These are phyloP conservation scores for Bolboschoenus planiculmis DNA, from an alignment of 176 grass and related monocot species.

Conservation along the genomic window DNA sequence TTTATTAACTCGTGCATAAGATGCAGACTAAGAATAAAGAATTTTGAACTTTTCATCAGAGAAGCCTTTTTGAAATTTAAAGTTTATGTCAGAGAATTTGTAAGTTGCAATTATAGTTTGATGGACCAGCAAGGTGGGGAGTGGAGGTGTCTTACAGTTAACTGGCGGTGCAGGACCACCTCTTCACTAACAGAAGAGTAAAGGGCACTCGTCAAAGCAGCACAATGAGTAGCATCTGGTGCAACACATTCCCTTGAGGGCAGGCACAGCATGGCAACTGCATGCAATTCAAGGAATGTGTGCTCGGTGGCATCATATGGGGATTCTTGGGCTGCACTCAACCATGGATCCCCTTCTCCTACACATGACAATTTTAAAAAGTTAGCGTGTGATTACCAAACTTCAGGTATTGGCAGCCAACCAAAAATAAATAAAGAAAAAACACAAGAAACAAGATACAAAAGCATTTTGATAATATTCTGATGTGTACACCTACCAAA, in stretches of 20 bases:
- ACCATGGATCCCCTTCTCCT: conserved; percentile 80
- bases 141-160: conserved; percentile 40
- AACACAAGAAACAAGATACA: not conserved
- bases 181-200: conserved; percentile 78
- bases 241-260: conserved; percentile 78
- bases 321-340: conserved; percentile 52
- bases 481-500: not conserved
- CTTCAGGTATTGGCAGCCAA: not conserved
- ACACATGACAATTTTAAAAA: not conserved
- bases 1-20: not conserved
- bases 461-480: not conserved
- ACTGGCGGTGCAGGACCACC: conserved; percentile 58
- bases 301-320: conserved; percentile 43
- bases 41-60: not conserved
- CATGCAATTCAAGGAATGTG: conserved; percentile 76
- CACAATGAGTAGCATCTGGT: conserved; percentile 88
- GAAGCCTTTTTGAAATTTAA: not conserved
- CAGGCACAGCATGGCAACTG: conserved; percentile 75
- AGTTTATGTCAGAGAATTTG: not conserved
- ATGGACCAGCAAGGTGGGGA: not conserved
- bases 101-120: not conserved
- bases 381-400: not conserved
- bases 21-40: not conserved
- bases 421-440: not conserved
- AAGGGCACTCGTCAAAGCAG: conserved; percentile 81